These are phyloP conservation scores for Pyricularia pennisetigena DNA, from an alignment of 2,329 filamentous ascomycete genomes.

Conservation along the genomic window DNA sequence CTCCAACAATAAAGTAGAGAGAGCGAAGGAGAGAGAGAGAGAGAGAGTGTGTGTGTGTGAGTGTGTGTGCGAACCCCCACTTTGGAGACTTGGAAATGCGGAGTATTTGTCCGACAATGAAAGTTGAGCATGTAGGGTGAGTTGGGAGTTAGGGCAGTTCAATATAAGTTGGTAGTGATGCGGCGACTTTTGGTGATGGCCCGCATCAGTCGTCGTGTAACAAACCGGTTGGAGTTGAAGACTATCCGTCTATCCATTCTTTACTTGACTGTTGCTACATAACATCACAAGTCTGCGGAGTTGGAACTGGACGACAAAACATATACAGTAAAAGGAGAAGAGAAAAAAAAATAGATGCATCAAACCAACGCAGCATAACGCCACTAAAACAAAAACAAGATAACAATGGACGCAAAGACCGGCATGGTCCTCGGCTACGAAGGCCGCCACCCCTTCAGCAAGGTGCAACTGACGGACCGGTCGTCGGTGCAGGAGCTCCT, in stretches of 20 bases:
- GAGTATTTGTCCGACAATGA: not conserved
- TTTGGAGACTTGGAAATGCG: not conserved
- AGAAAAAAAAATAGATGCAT: too few species aligned
- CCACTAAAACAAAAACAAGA: not conserved
- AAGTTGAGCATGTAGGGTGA: not conserved
- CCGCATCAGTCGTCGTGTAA: too few species aligned
- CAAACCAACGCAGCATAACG: too few species aligned
- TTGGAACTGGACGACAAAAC: too few species aligned
- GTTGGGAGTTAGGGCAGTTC: not conserved
- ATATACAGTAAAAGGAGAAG: too few species aligned
- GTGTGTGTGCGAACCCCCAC: not conserved
- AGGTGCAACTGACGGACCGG: conserved; percentile 38
- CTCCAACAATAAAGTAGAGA: not conserved
- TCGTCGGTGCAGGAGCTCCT: conserved; percentile 52
- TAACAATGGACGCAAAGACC: conserved; percentile 9
- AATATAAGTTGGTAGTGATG: not conserved
- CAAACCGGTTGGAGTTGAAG: too few species aligned
- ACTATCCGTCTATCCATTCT: too few species aligned
- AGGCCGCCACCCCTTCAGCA: conserved; percentile 44
- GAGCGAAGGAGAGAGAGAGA: too few species aligned
- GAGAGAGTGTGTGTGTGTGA: too few species aligned
- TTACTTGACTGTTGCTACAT: too few species aligned
- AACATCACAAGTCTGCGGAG: too few species aligned
- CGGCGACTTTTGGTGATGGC: too few species aligned
- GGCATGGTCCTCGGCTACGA: conserved; percentile 39